Base-by-base conservation (phyloP, 2,329 filamentous ascomycete species). In the Clarireedia homoeocarpa region DNA sequence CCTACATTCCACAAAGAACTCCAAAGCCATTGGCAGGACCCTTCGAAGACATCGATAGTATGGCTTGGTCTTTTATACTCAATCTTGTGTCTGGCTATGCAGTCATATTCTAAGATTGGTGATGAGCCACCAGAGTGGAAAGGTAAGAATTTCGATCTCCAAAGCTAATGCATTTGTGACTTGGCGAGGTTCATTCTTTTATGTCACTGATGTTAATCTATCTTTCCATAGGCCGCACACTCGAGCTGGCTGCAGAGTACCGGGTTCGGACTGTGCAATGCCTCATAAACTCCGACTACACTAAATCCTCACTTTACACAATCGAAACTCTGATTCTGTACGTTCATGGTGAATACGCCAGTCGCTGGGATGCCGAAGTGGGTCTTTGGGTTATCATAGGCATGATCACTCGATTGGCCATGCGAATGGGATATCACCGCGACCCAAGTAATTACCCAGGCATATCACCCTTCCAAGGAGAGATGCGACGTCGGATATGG, bases 1-100 rank as follows among this genome's bases (percentile, higher is more conserved):
- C 91, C 91, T 10, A 91, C 89, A 0, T 96, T 96, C 66, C 84
- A 92, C 66, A 82, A 86, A 65, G 81, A 88, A 70, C 75, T 89
- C 5, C 75, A 76, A 27, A 71, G 69, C 6, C 81, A 85, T 67
- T 92, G 88, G 88, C 74, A 84, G 65, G 83, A 86, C 64, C 88
- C 89, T 0, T 79, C 80, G 14, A 86, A 87, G 62, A 85, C 87
- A 4, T 80, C 84, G 1, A 75, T 90, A 57, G 86, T 89, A 73
- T 94, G 89, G 88, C 72, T 94, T 14, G 89, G 86, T 1, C 71
- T 91, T 59, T 77, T 91, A 12, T 92, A 89, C 69, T 81, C 87
- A 0, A 83, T 92, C 70, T 78, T 92, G 70, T 87, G 84, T 60
- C 76, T 92, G 57, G 86, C 88, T 1, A 82, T 92, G 75, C 78